phyloP scores from a whole-genome alignment of 2,329 filamentous ascomycete species.

The Alternaria ventricosa region DNA sequence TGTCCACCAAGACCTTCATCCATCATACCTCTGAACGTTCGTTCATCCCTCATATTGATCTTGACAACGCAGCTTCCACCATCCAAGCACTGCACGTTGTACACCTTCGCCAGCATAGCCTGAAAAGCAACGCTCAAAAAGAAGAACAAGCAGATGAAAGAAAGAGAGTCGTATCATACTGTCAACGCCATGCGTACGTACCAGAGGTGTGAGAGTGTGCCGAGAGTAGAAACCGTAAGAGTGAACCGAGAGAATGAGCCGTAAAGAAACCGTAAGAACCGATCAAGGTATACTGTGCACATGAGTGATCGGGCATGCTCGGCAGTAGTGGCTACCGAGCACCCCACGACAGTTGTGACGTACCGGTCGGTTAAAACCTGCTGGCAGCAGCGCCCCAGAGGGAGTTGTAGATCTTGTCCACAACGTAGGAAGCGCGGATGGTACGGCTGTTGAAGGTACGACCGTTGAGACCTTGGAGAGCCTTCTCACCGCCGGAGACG shows the following conservation, averaged over 20 bases:
- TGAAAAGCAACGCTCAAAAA: constrained; percentile 5
- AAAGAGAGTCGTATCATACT: constrained; percentile 11
- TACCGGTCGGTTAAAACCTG: constrained; percentile 34
- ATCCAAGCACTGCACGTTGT: neutral
- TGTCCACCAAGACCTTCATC: neutral
- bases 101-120: neutral
- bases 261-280: neutral
- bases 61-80: constrained; percentile 1
- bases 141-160: neutral
- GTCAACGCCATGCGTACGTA: constrained; percentile 15
- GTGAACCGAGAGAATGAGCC: neutral
- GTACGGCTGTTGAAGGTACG: constrained; percentile 92
- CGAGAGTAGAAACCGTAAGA: neutral
- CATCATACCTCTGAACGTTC: neutral
- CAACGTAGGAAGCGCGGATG: constrained; percentile 93
- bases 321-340: constrained; percentile 5
- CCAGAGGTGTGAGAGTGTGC: constrained; percentile 3
- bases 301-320: constrained; percentile 11
- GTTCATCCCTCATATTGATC: neutral
- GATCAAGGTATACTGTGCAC: constrained; percentile 5
- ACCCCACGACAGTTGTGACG: constrained; percentile 12
- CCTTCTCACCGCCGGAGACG: constrained; percentile 93
- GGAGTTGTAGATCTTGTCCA: constrained; percentile 98
- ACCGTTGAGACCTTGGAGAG: constrained; percentile 96
- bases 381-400: constrained; percentile 61